Conservation (phyloP, 164 flowering plant species). For the Macadamia integrifolia region DNA sequence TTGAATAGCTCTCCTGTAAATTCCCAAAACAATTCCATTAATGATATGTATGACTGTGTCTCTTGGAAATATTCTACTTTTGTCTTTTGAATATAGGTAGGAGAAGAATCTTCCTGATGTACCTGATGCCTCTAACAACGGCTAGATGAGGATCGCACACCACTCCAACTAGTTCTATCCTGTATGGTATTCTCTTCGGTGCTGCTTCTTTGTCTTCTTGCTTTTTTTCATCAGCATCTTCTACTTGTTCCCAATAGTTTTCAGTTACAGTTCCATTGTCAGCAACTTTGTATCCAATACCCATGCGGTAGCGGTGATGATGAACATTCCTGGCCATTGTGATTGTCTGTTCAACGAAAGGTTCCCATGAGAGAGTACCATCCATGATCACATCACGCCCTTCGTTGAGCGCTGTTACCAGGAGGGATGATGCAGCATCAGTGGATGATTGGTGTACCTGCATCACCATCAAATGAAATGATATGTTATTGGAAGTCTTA, state of each 20-base stretch:
- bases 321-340: conserved; percentile 85
- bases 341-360: conserved; percentile 79
- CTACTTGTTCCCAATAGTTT: conserved; percentile 73
- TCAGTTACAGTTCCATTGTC: conserved; percentile 68
- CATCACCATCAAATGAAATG: not conserved
- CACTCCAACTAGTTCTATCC: conserved; percentile 91
- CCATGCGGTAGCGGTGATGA: conserved; percentile 74
- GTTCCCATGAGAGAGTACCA: conserved; percentile 86
- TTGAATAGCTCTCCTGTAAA: conserved; percentile 75
- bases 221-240: conserved; percentile 18
- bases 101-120: not conserved
- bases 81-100: too few relatives aligned
- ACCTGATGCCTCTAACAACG: conserved; percentile 92
- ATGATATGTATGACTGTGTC: too few relatives aligned
- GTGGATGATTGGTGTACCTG: conserved; percentile 96
- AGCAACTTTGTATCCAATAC: conserved; percentile 64
- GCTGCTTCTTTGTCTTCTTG: conserved; percentile 19
- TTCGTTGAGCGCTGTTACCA: conserved; percentile 87
- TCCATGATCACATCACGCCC: conserved; percentile 97
- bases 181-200: conserved; percentile 54
- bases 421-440: conserved; percentile 87
- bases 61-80: too few relatives aligned
- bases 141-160: conserved; percentile 87
- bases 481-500: too few relatives aligned
- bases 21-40: not conserved